Percentiles rank a stretch among this genome's conserved stretches.
Conservation (phyloP, 352 stramenopile species). For the Plasmopara halstedii region DNA sequence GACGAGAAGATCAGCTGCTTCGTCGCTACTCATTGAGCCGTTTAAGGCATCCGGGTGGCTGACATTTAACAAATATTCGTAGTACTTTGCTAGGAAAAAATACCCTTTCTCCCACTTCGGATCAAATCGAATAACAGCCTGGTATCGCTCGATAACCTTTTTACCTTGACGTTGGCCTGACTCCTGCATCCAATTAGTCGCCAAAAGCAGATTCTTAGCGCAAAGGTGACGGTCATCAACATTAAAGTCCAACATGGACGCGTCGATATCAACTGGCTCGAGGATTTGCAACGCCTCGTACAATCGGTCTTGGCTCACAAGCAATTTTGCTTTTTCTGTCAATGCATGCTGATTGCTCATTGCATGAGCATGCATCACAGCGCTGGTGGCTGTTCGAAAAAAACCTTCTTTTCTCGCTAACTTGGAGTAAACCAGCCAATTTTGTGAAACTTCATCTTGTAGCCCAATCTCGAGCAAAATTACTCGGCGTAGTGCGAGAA, state of each 20-base stretch:
- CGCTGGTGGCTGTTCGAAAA: slow-evolving; percentile 69
- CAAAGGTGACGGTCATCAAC: slow-evolving; percentile 65
- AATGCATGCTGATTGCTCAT: slow-evolving; percentile 65
- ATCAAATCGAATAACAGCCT: slow-evolving; percentile 91
- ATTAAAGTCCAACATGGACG: slow-evolving; percentile 62
- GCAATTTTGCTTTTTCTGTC: slow-evolving; percentile 74
- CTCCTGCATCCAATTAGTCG: slow-evolving; percentile 96
- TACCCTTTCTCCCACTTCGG: slow-evolving; percentile 92
- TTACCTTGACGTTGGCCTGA: slow-evolving; percentile 89
- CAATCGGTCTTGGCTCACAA: slow-evolving; percentile 76
- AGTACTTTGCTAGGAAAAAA: slow-evolving; percentile 88
- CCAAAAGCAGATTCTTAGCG: slow-evolving; percentile 87
- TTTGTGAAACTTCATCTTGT: slow-evolving; percentile 56
- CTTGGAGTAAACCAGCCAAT: slow-evolving; percentile 81
- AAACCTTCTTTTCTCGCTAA: slow-evolving; percentile 79
- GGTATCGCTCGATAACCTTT: slow-evolving; percentile 92
- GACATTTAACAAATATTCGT: slow-evolving; percentile 83
- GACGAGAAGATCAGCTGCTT: slow-evolving; percentile 32
- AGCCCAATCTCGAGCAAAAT: slow-evolving; percentile 66
- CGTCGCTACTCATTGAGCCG: slow-evolving; percentile 31
- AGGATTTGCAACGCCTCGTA: slow-evolving; percentile 81
- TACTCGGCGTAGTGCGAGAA: slow-evolving; percentile 73
- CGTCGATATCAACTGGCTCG: slow-evolving; percentile 73
- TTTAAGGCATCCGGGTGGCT: slow-evolving; percentile 45
- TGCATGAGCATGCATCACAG: slow-evolving; percentile 78